A percentile compares a stretch with the other conserved stretches of the same genome.
These are phyloP conservation scores for Coniella vitis DNA, from an alignment of 2,329 filamentous ascomycete genomes.

Conservation along the genomic window DNA sequence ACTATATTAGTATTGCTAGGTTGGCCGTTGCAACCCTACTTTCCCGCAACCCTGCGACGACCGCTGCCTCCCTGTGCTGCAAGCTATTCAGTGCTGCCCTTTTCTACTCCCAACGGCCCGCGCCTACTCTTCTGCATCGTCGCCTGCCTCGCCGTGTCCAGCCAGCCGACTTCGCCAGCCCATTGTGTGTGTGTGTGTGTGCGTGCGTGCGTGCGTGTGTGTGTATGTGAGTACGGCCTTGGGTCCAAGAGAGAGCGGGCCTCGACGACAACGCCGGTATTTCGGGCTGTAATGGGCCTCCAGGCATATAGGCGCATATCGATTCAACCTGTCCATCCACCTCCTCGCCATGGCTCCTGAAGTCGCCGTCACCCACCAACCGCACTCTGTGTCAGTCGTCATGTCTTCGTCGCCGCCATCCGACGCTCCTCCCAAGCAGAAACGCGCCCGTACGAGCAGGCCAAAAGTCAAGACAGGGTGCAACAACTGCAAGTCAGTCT, in stretches of 20 bases:
- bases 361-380: constrained; percentile 1
- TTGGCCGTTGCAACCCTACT: background rate
- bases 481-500: constrained; percentile 61
- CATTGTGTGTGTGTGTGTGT: background rate
- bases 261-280: background rate
- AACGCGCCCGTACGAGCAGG: constrained; percentile 45
- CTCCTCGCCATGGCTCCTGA: constrained; percentile 9
- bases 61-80: too few species aligned
- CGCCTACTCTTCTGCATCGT: too few species aligned
- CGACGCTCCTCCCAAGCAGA: constrained; percentile 19
- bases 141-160: too few species aligned
- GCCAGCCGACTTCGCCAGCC: too few species aligned
- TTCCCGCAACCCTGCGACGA: background rate
- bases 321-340: background rate
- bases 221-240: background rate
- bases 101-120: too few species aligned
- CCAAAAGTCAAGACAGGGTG: constrained; percentile 62
- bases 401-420: constrained; percentile 16
- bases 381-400: constrained; percentile 4
- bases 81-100: too few species aligned
- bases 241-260: background rate
- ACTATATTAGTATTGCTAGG: background rate
- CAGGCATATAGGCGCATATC: background rate
- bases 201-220: background rate
- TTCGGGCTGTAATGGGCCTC: constrained; percentile 8